Evolutionary conservation across 257 asterid species (phyloP), one percentile per base, ranked within the genome.

Genomic region (Leptodermis oblonga): DNA sequence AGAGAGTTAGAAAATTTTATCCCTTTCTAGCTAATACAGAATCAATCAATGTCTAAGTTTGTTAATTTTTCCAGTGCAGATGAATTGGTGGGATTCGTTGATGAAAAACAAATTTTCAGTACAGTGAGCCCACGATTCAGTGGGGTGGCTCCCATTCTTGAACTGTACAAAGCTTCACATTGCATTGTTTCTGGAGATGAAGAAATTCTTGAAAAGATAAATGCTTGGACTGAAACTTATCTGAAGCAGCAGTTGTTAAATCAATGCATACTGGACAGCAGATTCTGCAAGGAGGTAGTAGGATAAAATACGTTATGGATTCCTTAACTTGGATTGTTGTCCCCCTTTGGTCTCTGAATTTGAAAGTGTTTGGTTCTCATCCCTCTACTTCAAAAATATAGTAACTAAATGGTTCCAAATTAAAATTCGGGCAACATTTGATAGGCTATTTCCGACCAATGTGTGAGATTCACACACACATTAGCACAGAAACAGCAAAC

Each of bases 121-220:
- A 7, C 49, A 11, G 55, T 45, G 30, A 48, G 42, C 54, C 45
- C 70, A 1, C 68, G 67, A 58, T 59, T 4, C 36, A 49, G 51
- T 0, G 74, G 69, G 18, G 60, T 80, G 6, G 0, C 65, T 25
- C 73, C 67, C 7, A 75, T 82, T 72, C 46, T 80, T 22, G 87
- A 85, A 66, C 74, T 82, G 4, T 76, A 80, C 84, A 82, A 74
- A 85, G 86, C 90, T 67, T 76, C 90, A 9, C 78, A 81, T 18
- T 42, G 72, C 18, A 71, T 73, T 64, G 11, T 80, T 52, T 13
- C 53, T 20, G 79, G 73, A 71, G 83, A 75, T 0, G 83, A 85
- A 14, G 46, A 25, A 31, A 70, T 58, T 53, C 85, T 82, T 58
- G 75, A 80, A 65, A 76, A 61, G 48, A 71, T 82, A 7, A 67